Evolutionary conservation across 352 stramenopile genomes (phyloP).

Genomic region (Globisporangium solare): DNA sequence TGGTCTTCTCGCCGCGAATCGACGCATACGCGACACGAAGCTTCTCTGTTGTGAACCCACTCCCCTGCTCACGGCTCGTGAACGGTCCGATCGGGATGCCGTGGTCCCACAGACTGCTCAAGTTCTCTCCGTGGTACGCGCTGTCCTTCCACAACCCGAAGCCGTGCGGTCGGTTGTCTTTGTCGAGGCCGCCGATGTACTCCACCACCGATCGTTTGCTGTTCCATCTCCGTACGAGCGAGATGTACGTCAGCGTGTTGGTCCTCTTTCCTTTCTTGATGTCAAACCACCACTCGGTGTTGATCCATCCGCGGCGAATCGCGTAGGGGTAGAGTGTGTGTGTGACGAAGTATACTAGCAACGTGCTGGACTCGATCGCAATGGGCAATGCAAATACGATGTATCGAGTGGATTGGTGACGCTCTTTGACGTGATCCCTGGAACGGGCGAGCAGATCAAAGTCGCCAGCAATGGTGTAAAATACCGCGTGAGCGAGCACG

Average conservation of each 20-base stretch:
- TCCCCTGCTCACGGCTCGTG: slow-evolving; percentile 38
- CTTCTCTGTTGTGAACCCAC: slow-evolving; percentile 34
- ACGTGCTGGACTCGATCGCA: too few species aligned
- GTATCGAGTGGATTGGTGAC: too few species aligned
- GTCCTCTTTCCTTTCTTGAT: slow-evolving; percentile 20
- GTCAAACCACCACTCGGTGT: slow-evolving; percentile 29
- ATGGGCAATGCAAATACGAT: too few species aligned
- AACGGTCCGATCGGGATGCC: slow-evolving; percentile 55
- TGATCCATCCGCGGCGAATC: slow-evolving; percentile 29
- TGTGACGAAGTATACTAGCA: slow-evolving; percentile 33
- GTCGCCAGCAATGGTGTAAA: too few species aligned
- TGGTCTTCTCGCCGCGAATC: slow-evolving; percentile 17
- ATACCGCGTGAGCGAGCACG: too few species aligned
- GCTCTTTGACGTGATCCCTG: too few species aligned
- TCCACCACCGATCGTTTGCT: slow-evolving; percentile 22
- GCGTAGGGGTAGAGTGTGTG: slow-evolving; percentile 40
- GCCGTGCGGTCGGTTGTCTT: slow-evolving; percentile 36
- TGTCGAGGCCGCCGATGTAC: slow-evolving; percentile 41
- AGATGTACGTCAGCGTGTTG: slow-evolving; percentile 30
- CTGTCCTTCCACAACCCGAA: slow-evolving; percentile 46
- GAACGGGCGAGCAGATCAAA: too few species aligned
- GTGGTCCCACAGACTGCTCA: slow-evolving; percentile 41
- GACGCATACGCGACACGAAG: slow-evolving; percentile 38
- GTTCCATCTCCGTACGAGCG: slow-evolving; percentile 7
- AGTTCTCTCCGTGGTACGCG: slow-evolving; percentile 42